Percentiles rank a stretch among this genome's conserved stretches.
Conservation (phyloP, 1,284 basidiomycete genomes). For the Cryptococcus sp. region DNA sequence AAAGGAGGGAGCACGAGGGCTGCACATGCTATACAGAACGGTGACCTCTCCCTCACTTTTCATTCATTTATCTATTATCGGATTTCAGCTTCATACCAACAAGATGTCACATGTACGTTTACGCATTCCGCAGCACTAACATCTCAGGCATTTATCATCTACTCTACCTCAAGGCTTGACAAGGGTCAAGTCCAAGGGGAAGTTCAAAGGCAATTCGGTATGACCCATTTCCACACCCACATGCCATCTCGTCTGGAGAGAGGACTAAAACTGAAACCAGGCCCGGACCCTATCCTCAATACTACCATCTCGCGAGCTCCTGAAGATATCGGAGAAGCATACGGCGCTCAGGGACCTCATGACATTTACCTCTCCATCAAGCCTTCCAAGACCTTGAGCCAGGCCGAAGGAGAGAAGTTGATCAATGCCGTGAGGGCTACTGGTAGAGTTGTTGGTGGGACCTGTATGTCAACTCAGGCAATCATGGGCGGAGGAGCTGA, state of each 20-base stretch:
- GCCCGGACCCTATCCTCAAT: neutral
- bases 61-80: too few species aligned
- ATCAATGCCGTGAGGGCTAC: neutral
- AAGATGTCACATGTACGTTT: neutral
- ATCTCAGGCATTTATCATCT: neutral
- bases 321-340: neutral
- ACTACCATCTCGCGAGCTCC: neutral
- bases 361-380: neutral
- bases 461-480: neutral
- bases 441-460: neutral
- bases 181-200: conserved; percentile 1
- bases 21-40: too few species aligned
- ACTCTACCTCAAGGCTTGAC: neutral
- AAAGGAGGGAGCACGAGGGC: too few species aligned
- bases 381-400: neutral
- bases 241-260: too few species aligned
- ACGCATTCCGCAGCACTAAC: neutral
- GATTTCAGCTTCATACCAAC: neutral
- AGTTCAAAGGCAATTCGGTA: neutral
- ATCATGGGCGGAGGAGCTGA: neutral
- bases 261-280: too few species aligned
- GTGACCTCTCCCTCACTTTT: too few species aligned
- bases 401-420: neutral
- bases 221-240: neutral
- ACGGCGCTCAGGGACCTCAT: neutral